A percentile compares a stretch with the other conserved stretches of the same genome.
Evolutionary conservation across 306 rosid species (phyloP).

Genomic region (Hylodesmum podocarpum): DNA sequence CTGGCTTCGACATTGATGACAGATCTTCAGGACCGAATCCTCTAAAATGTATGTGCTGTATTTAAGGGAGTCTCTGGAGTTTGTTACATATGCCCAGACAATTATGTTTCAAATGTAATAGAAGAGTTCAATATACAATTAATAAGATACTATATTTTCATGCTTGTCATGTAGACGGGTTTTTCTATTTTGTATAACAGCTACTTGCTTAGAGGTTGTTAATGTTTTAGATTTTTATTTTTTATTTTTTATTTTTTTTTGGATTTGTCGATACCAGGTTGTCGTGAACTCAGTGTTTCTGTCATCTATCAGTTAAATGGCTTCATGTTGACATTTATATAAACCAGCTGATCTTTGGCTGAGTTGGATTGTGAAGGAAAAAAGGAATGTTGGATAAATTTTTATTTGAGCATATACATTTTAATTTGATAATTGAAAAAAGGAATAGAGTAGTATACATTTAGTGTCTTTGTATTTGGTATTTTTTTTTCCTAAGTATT

Average conservation of each 20-base stretch:
- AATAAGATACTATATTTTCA: conserved; percentile 35
- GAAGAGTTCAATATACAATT: conserved; percentile 42
- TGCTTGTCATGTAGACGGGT: conserved; percentile 44
- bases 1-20: conserved; percentile 83
- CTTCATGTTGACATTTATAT: background rate
- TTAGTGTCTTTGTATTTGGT: background rate
- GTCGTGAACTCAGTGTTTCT: background rate
- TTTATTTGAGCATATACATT: no score
- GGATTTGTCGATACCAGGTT: background rate
- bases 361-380: no score
- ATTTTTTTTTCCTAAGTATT: no score
- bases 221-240: background rate
- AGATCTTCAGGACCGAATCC: conserved; percentile 95
- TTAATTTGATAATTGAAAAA: no score
- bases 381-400: no score
- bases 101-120: conserved; percentile 47
- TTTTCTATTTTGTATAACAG: conserved; percentile 36
- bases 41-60: conserved; percentile 49
- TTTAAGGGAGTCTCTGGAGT: conserved; percentile 35
- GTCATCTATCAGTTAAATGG: background rate
- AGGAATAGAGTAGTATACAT: background rate
- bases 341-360: background rate
- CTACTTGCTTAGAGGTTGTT: conserved; percentile 36
- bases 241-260: background rate
- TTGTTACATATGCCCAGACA: conserved; percentile 39